Percentiles rank a stretch among this genome's conserved stretches.
Conservation (phyloP, 2,329 filamentous ascomycete genomes). For the Nemania bipapillata region DNA sequence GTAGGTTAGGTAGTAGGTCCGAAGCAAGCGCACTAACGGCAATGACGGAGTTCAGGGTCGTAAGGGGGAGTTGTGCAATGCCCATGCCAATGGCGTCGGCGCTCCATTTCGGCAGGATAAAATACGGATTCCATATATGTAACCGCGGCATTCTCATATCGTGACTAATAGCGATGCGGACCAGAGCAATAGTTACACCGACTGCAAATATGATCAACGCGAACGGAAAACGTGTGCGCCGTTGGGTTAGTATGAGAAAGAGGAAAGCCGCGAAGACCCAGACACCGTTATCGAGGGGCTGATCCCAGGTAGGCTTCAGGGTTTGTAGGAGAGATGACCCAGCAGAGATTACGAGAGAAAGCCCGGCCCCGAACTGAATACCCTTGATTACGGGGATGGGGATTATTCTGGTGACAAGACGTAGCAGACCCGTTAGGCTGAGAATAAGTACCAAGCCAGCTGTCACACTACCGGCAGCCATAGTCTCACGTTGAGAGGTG, state of each 20-base stretch:
- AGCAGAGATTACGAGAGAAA: constrained; percentile 83
- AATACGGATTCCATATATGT: constrained; percentile 68
- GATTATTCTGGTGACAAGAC: constrained; percentile 76
- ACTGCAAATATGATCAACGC: constrained; percentile 77
- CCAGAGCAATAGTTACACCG: constrained; percentile 73
- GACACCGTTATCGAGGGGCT: constrained; percentile 78
- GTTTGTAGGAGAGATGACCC: constrained; percentile 74
- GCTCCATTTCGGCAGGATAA: constrained; percentile 60
- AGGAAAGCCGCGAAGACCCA: constrained; percentile 81
- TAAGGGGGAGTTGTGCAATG: constrained; percentile 88
- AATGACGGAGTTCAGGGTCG: constrained; percentile 90
- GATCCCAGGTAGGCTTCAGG: constrained; percentile 70
- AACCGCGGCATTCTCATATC: constrained; percentile 61
- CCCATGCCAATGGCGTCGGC: constrained; percentile 66
- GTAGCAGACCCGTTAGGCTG: constrained; percentile 80
- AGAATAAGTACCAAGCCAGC: constrained; percentile 77
- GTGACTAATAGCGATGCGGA: constrained; percentile 51
- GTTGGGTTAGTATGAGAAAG: constrained; percentile 73
- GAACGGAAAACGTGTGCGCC: constrained; percentile 76
- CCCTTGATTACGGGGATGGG: constrained; percentile 91
- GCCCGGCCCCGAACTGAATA: constrained; percentile 90
- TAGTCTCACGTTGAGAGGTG: constrained; percentile 75
- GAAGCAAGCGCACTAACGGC: constrained; percentile 82
- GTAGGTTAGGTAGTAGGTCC: constrained; percentile 77
- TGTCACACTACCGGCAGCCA: constrained; percentile 86